Base-by-base conservation (phyloP, 768 basidiomycete genomes). In the Flagelloscypha sp. region DNA sequence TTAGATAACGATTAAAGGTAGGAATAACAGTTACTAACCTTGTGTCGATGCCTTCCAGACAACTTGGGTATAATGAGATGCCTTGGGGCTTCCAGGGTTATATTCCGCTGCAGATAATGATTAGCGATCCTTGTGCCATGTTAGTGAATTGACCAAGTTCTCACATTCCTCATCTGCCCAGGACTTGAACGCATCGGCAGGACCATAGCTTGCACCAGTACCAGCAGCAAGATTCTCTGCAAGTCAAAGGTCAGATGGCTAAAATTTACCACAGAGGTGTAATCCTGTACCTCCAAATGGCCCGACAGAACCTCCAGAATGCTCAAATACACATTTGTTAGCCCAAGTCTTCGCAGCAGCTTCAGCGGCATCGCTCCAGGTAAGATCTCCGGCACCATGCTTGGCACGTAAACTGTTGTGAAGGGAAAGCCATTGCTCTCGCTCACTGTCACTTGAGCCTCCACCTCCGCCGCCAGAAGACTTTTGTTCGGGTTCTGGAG, bases 161-260 rank as follows among this genome's bases (percentile, higher is more conserved):
- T 58, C 46, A 78, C 76, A 61, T 42, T 61, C 71, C 75, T 86
- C 84, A 47, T 69, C 70, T 4, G 73, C 69, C 84, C 83, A 87
- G 5, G 59, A 56, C 41, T 67, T 58, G 44, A 84, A 57, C 12
- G 71, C 81, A 1, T 52, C 30, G 8, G 54, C 34, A 39, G 82
- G 75, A 31, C 49, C 58, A 49, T 68, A 81, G 19, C 45, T 48
- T 16, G 49, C 45, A 11, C 75, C 78, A n/a, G 78, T 77, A 7
- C 81, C 82, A 36, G 80, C 82, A 36, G 82, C 79, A 42, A 85
- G 56, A 47, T 87, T 85, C 58, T 85, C 82, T 79, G 50, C n/a
- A 45, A 18, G 24, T 11, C n/a, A n/a, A n/a, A n/a, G n/a, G n/a
- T n/a, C n/a, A n/a, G n/a, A n/a, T n/a, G 31, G 15, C 28, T 22